Evolutionary conservation across 768 basidiomycete species (phyloP).

Genomic region (Rhodocollybia butyracea): DNA sequence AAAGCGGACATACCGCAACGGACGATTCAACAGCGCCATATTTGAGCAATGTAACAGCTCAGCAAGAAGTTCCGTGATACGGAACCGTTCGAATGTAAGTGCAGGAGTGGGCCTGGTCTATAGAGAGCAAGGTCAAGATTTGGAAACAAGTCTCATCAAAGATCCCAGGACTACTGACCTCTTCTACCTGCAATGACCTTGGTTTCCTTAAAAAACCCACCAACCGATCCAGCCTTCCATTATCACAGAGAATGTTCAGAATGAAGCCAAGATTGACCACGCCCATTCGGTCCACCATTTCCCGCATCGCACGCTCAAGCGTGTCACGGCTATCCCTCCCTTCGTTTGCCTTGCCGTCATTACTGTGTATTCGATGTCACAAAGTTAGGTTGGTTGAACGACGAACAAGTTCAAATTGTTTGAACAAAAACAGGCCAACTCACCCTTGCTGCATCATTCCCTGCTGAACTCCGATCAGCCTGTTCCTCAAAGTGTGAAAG

Average conservation of each 20-base stretch:
- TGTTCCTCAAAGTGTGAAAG: constrained; percentile 89
- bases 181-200: constrained; percentile 25
- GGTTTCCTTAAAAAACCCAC: constrained; percentile 70
- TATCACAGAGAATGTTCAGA: constrained; percentile 66
- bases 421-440: too few relatives aligned
- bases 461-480: constrained; percentile 85
- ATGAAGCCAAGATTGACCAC: constrained; percentile 89
- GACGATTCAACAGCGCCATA: constrained; percentile 92
- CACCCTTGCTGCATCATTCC: constrained; percentile 34
- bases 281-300: constrained; percentile 81
- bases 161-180: neutral
- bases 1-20: constrained; percentile 34
- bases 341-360: constrained; percentile 26
- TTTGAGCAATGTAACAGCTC: constrained; percentile 97
- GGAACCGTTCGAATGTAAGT: constrained; percentile 91
- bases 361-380: too few relatives aligned
- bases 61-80: constrained; percentile 95
- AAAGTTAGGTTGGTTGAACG: too few relatives aligned
- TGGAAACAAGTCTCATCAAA: neutral
- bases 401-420: too few relatives aligned
- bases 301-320: constrained; percentile 68
- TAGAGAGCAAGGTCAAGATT: neutral
- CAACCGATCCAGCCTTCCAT: constrained; percentile 53
- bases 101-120: constrained; percentile 34
- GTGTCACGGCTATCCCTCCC: constrained; percentile 61